These are phyloP conservation scores for Curvularia sp. DNA, from an alignment of 2,329 filamentous ascomycete genomes.

Conservation along the genomic window DNA sequence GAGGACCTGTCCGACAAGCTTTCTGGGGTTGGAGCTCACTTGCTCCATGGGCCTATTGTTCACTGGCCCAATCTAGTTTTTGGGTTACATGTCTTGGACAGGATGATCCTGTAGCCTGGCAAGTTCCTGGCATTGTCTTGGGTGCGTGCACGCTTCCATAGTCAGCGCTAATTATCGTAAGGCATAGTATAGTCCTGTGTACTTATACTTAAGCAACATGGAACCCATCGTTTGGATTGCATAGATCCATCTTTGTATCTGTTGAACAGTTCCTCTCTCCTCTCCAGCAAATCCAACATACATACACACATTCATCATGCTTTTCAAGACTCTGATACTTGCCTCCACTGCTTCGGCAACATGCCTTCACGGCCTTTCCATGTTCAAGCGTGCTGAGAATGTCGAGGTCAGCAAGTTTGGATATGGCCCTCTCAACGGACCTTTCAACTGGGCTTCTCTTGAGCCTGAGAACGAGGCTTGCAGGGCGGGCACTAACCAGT, in stretches of 20 bases:
- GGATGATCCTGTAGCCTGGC: slow-evolving; percentile 20
- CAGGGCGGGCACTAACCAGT: slow-evolving; percentile 60
- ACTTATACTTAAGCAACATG: slow-evolving; percentile 3
- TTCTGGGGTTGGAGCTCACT: slow-evolving; percentile 5
- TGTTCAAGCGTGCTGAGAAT: slow-evolving; percentile 40
- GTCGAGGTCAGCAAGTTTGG: slow-evolving; percentile 51
- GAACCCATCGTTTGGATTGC: not conserved
- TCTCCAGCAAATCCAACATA: not conserved
- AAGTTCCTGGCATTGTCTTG: not conserved
- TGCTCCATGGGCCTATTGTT: slow-evolving; percentile 12
- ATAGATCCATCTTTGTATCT: not conserved
- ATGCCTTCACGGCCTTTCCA: slow-evolving; percentile 55
- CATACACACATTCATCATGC: slow-evolving; percentile 34
- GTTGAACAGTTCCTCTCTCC: not conserved
- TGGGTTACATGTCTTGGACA: slow-evolving; percentile 18
- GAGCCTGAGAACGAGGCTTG: slow-evolving; percentile 57
- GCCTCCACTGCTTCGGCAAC: slow-evolving; percentile 49
- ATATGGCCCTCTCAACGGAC: slow-evolving; percentile 56
- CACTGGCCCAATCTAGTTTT: slow-evolving; percentile 15
- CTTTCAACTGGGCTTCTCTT: slow-evolving; percentile 62
- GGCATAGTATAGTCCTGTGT: not conserved
- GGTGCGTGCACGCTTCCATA: not conserved
- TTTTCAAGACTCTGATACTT: slow-evolving; percentile 41
- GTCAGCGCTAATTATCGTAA: slow-evolving; percentile 7
- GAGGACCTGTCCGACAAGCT: not conserved